phyloP scores from a whole-genome alignment of 768 basidiomycete species.

The Boletus tylopilopsis region DNA sequence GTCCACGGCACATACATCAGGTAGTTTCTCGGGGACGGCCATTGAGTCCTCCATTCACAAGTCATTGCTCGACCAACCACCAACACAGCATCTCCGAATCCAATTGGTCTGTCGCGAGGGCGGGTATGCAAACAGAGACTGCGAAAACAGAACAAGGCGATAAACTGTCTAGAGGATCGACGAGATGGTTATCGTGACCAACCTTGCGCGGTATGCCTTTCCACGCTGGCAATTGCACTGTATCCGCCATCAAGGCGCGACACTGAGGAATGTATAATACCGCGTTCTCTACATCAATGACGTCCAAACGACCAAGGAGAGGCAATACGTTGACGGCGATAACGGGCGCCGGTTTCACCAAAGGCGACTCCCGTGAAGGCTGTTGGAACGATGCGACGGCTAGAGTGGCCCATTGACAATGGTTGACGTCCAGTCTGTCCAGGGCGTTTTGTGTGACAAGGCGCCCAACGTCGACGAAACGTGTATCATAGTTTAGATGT shows the following conservation, averaged over 20 bases:
- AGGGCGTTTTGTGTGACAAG: constrained; percentile 49
- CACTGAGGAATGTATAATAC: constrained; percentile 72
- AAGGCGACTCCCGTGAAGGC: constrained; percentile 79
- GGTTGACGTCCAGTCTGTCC: not conserved
- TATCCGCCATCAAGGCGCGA: constrained; percentile 93
- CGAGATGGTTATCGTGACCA: constrained; percentile 3
- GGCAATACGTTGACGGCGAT: constrained; percentile 82
- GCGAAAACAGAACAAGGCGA: no score
- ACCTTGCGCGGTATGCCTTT: constrained; percentile 94
- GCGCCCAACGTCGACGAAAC: constrained; percentile 80
- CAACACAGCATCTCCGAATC: no score
- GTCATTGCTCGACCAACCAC: no score
- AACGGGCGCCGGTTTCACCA: constrained; percentile 92
- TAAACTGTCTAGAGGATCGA: no score
- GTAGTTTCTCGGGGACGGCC: no score
- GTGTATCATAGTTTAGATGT: constrained; percentile 90
- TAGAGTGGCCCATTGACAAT: constrained; percentile 33
- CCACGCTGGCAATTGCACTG: constrained; percentile 77
- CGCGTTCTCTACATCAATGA: constrained; percentile 64
- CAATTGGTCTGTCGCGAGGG: no score
- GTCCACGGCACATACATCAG: no score
- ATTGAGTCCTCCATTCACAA: no score
- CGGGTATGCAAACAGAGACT: no score
- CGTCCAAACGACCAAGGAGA: constrained; percentile 69
- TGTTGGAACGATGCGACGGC: constrained; percentile 85